These are phyloP conservation scores for Rugosomyces carneus DNA, from an alignment of 1,284 basidiomycete genomes.

Conservation along the genomic window DNA sequence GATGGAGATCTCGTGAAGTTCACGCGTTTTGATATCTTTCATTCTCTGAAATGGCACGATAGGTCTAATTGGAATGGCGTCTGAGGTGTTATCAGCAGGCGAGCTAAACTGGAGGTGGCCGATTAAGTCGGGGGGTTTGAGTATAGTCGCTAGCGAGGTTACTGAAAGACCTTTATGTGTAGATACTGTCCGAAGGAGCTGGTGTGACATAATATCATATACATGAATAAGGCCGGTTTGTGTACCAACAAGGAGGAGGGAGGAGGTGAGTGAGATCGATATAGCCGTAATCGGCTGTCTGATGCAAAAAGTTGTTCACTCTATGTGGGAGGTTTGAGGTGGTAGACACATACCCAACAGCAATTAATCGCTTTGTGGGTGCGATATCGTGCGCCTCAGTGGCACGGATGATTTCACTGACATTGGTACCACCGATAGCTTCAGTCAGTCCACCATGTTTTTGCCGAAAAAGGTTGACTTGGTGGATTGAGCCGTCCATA, in stretches of 20 bases:
- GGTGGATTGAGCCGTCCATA: conserved; percentile 65
- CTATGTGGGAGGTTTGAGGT: conserved; percentile 2
- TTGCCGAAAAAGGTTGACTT: conserved; percentile 75
- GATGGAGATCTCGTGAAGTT: conserved; percentile 60
- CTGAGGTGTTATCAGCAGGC: conserved; percentile 35
- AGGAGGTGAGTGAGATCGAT: conserved; percentile 68
- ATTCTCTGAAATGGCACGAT: conserved; percentile 68
- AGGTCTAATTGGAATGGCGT: conserved; percentile 57
- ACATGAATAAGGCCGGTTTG: conserved; percentile 69
- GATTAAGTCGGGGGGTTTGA: conserved; percentile 79
- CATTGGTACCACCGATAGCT: conserved; percentile 72
- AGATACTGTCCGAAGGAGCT: conserved; percentile 76
- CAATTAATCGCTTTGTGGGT: conserved; percentile 53
- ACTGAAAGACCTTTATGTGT: conserved; percentile 70
- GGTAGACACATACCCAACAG: conserved; percentile 44
- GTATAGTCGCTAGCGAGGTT: conserved; percentile 67
- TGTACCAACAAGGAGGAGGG: conserved; percentile 74
- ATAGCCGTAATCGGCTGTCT: conserved; percentile 67
- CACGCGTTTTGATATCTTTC: conserved; percentile 57
- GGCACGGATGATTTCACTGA: conserved; percentile 61
- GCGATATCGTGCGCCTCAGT: conserved; percentile 43
- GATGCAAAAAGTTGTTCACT: conserved; percentile 8
- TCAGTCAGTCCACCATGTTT: conserved; percentile 48
- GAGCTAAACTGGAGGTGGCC: conserved; percentile 62
- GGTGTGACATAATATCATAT: conserved; percentile 87